These are phyloP conservation scores for Aspergillus funiculosus DNA, from an alignment of 495 filamentous ascomycete genomes.

Conservation along the genomic window DNA sequence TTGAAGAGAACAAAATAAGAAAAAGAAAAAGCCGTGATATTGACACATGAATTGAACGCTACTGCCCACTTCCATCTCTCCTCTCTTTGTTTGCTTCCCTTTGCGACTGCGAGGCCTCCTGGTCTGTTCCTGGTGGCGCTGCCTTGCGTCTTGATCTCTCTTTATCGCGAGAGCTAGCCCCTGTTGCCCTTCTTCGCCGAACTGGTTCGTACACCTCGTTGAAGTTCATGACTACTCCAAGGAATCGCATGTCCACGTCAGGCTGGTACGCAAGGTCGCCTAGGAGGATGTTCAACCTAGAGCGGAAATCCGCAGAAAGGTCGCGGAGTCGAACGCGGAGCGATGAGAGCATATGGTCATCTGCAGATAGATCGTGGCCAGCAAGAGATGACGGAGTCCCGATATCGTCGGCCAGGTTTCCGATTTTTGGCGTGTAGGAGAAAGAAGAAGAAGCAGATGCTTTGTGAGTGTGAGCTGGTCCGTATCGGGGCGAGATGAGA, in stretches of 20 bases:
- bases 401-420: conserved; percentile 24
- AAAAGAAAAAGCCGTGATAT: neutral
- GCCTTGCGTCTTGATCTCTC: conserved; percentile 33
- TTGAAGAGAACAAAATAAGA: neutral
- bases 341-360: conserved; percentile 67
- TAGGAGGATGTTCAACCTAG: conserved; percentile 70
- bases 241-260: conserved; percentile 90
- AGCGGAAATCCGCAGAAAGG: conserved; percentile 67
- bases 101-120: conserved; percentile 15
- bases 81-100: conserved; percentile 23
- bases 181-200: conserved; percentile 46
- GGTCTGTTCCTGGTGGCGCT: conserved; percentile 19
- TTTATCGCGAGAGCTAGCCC: conserved; percentile 29
- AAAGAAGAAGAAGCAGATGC: conserved; percentile 19
- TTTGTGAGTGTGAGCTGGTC: conserved; percentile 24
- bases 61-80: conserved; percentile 15
- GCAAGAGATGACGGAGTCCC: conserved; percentile 31
- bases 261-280: conserved; percentile 90
- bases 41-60: neutral
- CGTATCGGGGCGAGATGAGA: conserved; percentile 24
- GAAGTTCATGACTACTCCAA: conserved; percentile 97
- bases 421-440: conserved; percentile 30
- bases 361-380: conserved; percentile 33
- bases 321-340: conserved; percentile 64
- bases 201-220: conserved; percentile 89